Percentiles rank a stretch among this genome's conserved stretches.
These are phyloP conservation scores for Ogataea hybrid DNA, from an alignment of 1,139 yeast species.

Conservation along the genomic window DNA sequence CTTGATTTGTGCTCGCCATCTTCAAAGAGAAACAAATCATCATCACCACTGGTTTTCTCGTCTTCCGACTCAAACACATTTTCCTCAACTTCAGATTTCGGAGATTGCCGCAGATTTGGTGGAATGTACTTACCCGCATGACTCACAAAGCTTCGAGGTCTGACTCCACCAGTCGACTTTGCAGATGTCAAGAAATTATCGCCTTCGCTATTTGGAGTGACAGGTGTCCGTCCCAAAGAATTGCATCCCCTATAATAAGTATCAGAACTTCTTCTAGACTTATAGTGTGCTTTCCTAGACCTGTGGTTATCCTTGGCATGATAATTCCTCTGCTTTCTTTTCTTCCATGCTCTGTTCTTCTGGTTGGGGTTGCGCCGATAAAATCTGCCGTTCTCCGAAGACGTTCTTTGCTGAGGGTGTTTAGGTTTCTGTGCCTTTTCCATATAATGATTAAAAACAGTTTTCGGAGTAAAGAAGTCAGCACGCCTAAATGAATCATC, in stretches of 20 bases:
- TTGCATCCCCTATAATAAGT: conserved; percentile 1
- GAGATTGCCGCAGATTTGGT: conserved; percentile 55
- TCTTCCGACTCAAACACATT: conserved; percentile 29
- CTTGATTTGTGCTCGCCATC: conserved; percentile 27
- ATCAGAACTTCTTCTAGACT: conserved; percentile 10
- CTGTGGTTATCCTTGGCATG: conserved; percentile 18
- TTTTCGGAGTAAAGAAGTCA: conserved; percentile 76
- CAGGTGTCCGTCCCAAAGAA: conserved; percentile 11
- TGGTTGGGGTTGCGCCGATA: conserved; percentile 17
- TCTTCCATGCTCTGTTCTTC: conserved; percentile 31
- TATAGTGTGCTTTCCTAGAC: conserved; percentile 11
- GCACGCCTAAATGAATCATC: conserved; percentile 52
- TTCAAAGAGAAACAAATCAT: conserved; percentile 42
- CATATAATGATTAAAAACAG: conserved; percentile 69
- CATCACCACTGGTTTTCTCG: conserved; percentile 22
- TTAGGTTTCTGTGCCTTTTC: conserved; percentile 57
- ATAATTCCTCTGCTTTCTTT: conserved; percentile 28
- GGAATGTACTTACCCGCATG: conserved; percentile 66
- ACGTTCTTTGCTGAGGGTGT: conserved; percentile 27
- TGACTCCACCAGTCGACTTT: conserved; percentile 7
- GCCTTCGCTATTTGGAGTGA: conserved; percentile 7
- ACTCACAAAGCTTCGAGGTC: conserved; percentile 27
- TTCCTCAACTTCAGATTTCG: conserved; percentile 25
- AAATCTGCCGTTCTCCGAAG: conserved; percentile 20
- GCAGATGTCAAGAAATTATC: conserved; percentile 5